Percentiles rank a stretch among this genome's conserved stretches.
Conservation (phyloP, 2,329 filamentous ascomycete species). For the Dothidotthia symphoricarpi region DNA sequence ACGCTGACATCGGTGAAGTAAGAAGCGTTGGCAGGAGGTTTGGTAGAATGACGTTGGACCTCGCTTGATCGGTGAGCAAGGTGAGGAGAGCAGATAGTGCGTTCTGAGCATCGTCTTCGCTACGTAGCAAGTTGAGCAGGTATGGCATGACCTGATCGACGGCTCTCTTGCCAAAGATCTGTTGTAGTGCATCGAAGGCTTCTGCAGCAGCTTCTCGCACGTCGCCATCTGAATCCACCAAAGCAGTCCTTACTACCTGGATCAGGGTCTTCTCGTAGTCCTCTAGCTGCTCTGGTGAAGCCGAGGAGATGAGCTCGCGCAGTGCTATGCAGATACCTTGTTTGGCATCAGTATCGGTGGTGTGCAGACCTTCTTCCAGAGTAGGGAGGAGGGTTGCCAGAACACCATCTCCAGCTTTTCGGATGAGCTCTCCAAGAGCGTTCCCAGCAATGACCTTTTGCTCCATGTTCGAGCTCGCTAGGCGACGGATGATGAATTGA, state of each 20-base stretch:
- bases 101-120: constrained; percentile 84
- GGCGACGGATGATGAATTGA: constrained; percentile 87
- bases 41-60: constrained; percentile 94
- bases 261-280: constrained; percentile 95
- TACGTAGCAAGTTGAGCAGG: constrained; percentile 83
- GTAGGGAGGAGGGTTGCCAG: constrained; percentile 84
- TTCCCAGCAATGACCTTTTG: constrained; percentile 99
- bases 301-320: constrained; percentile 86
- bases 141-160: constrained; percentile 94
- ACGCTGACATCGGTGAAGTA: constrained; percentile 83
- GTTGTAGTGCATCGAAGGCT: constrained; percentile 92
- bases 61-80: constrained; percentile 85
- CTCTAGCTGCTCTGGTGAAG: constrained; percentile 82
- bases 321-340: constrained; percentile 97
- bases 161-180: constrained; percentile 88
- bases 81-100: constrained; percentile 90
- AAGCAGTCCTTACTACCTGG: constrained; percentile 85
- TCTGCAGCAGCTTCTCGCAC: constrained; percentile 95
- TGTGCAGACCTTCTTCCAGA: constrained; percentile 86
- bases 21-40: constrained; percentile 94
- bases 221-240: constrained; percentile 85
- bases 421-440: constrained; percentile 91
- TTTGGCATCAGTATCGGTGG: constrained; percentile 87
- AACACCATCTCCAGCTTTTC: constrained; percentile 93
- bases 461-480: constrained; percentile 96